Percentiles rank a stretch among this genome's conserved stretches.
phyloP scores from a whole-genome alignment of 192 early-diverging fungal species.

The Haplosporangium gracile region DNA sequence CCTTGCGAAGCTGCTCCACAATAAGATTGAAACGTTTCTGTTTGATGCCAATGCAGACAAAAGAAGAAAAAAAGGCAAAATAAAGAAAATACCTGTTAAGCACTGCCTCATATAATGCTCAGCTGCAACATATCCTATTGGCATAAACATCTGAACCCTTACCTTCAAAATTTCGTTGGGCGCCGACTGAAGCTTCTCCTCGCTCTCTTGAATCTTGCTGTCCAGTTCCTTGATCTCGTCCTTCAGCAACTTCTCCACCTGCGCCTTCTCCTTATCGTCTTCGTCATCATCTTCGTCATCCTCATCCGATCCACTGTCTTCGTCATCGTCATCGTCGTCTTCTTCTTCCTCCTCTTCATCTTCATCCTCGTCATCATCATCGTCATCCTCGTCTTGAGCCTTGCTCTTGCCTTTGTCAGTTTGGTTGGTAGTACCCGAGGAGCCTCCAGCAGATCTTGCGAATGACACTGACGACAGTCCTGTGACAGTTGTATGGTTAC shows the following conservation, averaged over 20 bases:
- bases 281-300: slow-evolving; percentile 66
- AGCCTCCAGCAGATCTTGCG: background rate
- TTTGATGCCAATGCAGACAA: background rate
- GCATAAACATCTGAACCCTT: slow-evolving; percentile 7
- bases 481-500: background rate
- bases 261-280: slow-evolving; percentile 64
- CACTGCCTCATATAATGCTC: background rate
- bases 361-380: slow-evolving; percentile 55
- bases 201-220: slow-evolving; percentile 66
- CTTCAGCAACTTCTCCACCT: slow-evolving; percentile 63
- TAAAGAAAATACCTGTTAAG: slow-evolving; percentile 2
- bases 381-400: slow-evolving; percentile 52
- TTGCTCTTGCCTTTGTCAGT: slow-evolving; percentile 20
- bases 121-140: background rate
- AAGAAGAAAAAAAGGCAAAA: background rate
- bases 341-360: slow-evolving; percentile 52
- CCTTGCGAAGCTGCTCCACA: slow-evolving; percentile 67
- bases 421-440: background rate
- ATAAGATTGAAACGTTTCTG: slow-evolving; percentile 80
- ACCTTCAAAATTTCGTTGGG: slow-evolving; percentile 83
- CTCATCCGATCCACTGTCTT: slow-evolving; percentile 65
- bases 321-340: slow-evolving; percentile 64
- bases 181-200: slow-evolving; percentile 66
- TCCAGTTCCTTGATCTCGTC: slow-evolving; percentile 78
- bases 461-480: background rate